A percentile compares a stretch with the other conserved stretches of the same genome.
Conservation (phyloP, 2,329 filamentous ascomycete genomes). For the Penicillium psychrosexuale region DNA sequence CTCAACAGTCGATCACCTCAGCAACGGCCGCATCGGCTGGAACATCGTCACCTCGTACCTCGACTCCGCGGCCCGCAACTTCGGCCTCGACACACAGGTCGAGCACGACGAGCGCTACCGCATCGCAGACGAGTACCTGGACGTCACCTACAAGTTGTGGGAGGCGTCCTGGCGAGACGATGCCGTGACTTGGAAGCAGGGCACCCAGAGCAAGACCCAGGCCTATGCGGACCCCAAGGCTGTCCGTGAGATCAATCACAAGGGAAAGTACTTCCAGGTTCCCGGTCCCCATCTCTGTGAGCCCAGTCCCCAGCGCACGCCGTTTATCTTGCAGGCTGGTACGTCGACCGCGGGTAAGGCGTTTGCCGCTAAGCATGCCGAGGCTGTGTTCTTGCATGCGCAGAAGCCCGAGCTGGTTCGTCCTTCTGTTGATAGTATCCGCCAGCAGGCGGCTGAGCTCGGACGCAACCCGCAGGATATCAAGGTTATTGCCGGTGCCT, state of each 20-base stretch:
- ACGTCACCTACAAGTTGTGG: constrained; percentile 51
- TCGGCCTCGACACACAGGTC: constrained; percentile 46
- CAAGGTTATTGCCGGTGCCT: constrained; percentile 46
- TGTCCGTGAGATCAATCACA: constrained; percentile 40
- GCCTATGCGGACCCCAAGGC: constrained; percentile 35
- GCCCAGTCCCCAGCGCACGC: constrained; percentile 48
- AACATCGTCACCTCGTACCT: constrained; percentile 53
- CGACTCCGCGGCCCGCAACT: constrained; percentile 49
- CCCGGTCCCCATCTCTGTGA: constrained; percentile 46
- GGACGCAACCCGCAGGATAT: constrained; percentile 42
- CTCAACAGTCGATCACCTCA: constrained; percentile 54
- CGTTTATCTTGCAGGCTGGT: constrained; percentile 49
- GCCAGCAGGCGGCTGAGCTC: constrained; percentile 36
- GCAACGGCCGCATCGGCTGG: constrained; percentile 51
- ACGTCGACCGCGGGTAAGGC: constrained; percentile 46
- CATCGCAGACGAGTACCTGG: constrained; percentile 49
- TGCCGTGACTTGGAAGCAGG: constrained; percentile 30
- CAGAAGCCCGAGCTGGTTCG: constrained; percentile 44
- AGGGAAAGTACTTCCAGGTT: constrained; percentile 44
- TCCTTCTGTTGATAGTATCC: constrained; percentile 43
- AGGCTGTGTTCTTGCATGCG: constrained; percentile 49
- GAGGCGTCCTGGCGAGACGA: constrained; percentile 52
- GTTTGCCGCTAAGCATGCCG: constrained; percentile 46
- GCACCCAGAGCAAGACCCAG: constrained; percentile 11
- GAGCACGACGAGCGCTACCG: constrained; percentile 51